phyloP scores from a whole-genome alignment of 2,329 filamentous ascomycete species.

The Monilinia polystroma region DNA sequence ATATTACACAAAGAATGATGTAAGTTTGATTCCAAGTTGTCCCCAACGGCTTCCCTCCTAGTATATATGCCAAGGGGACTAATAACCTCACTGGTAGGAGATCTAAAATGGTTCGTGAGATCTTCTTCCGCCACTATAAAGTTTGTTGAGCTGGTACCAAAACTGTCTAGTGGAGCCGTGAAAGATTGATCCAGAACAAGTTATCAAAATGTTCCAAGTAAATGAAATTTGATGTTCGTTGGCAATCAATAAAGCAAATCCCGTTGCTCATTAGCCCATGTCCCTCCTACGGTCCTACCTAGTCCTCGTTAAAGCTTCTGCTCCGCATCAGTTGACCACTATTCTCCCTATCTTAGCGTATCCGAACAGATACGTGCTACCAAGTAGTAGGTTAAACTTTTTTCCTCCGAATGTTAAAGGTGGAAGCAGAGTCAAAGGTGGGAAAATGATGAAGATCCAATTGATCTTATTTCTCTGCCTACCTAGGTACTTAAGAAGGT shows the following conservation, averaged over 20 bases:
- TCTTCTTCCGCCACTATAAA: slow-evolving; percentile 11
- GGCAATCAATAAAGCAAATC: slow-evolving; percentile 16
- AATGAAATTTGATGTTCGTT: slow-evolving; percentile 21
- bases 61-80: slow-evolving; percentile 6
- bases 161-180: slow-evolving; percentile 11
- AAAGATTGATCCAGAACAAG: slow-evolving; percentile 23
- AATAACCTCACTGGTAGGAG: background rate
- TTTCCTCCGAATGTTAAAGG: background rate
- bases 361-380: background rate
- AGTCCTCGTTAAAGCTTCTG: slow-evolving; percentile 14
- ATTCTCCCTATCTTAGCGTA: slow-evolving; percentile 20
- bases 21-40: slow-evolving; percentile 2
- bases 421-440: background rate
- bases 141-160: slow-evolving; percentile 19
- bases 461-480: background rate
- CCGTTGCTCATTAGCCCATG: background rate
- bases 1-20: slow-evolving; percentile 12
- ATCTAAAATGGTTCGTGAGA: slow-evolving; percentile 3
- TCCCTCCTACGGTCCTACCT: background rate
- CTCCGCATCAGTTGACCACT: slow-evolving; percentile 16
- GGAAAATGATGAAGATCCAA: slow-evolving; percentile 2
- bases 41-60: slow-evolving; percentile 8
- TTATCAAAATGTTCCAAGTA: slow-evolving; percentile 5
- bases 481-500: too few relatives aligned
- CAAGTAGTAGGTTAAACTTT: background rate